Percentiles rank a stretch among this genome's conserved stretches.
phyloP scores from a whole-genome alignment of 140 eudicot species.

The Ambrosia hybrid region DNA sequence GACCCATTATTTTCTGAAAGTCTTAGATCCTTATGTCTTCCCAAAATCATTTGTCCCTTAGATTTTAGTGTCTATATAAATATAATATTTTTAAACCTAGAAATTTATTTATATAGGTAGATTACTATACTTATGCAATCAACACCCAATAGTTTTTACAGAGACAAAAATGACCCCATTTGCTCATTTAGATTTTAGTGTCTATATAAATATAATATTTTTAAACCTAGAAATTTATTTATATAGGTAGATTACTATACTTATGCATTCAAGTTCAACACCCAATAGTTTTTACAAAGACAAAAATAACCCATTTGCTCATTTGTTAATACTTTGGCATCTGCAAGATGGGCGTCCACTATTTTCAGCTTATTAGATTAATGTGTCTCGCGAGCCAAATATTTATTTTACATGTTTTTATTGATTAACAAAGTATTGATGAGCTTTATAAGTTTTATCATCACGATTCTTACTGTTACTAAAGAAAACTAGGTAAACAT shows the following conservation, averaged over 20 bases:
- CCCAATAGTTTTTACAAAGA: not conserved
- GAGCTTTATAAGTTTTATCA: too few species aligned
- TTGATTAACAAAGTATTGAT: too few species aligned
- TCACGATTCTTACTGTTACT: too few species aligned
- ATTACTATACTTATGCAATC: not conserved
- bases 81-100: not conserved
- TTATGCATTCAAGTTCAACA: not conserved
- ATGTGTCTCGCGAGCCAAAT: not conserved
- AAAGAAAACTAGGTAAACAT: too few species aligned
- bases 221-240: not conserved
- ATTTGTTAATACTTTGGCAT: not conserved
- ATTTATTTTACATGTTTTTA: not conserved
- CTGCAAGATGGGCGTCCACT: too few species aligned
- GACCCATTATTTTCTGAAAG: conserved; percentile 26
- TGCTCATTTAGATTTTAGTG: conserved; percentile 1
- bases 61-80: conserved; percentile 1
- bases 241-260: too few species aligned
- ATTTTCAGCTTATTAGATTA: too few species aligned
- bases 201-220: not conserved
- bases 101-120: too few species aligned
- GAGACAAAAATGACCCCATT: too few species aligned
- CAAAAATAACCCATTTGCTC: not conserved
- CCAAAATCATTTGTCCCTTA: conserved; percentile 21
- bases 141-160: not conserved
- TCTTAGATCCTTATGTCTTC: conserved; percentile 38